These are phyloP conservation scores for Ceratobasidium sp. DNA, from an alignment of 1,284 basidiomycete genomes.

Conservation along the genomic window DNA sequence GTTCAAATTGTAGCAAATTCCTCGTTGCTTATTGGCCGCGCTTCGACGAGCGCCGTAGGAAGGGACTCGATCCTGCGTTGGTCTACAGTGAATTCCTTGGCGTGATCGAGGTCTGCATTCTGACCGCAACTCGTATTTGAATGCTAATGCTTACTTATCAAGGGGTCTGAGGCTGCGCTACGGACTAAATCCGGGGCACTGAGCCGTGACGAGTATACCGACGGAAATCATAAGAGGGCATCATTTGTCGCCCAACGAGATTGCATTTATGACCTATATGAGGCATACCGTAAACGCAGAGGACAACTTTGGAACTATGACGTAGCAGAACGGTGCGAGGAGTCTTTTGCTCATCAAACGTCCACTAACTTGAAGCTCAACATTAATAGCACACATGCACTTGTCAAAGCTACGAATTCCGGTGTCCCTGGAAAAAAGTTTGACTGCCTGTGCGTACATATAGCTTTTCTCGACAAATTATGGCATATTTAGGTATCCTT, in stretches of 20 bases:
- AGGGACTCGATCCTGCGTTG: conserved; percentile 63
- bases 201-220: conserved; percentile 55
- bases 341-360: conserved; percentile 5
- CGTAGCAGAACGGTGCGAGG: conserved; percentile 63
- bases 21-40: conserved; percentile 62
- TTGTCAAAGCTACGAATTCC: conserved; percentile 8
- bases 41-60: conserved; percentile 62
- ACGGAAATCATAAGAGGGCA: conserved; percentile 59
- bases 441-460: conserved; percentile 45
- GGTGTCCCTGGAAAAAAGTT: conserved; percentile 6
- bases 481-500: too few relatives aligned
- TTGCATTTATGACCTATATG: conserved; percentile 62
- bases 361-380: not conserved
- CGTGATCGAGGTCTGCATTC: conserved; percentile 43
- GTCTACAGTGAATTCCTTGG: conserved; percentile 73
- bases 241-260: conserved; percentile 60
- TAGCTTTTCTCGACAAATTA: conserved; percentile 29
- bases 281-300: conserved; percentile 60
- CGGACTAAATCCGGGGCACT: conserved; percentile 52
- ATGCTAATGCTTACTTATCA: conserved; percentile 44
- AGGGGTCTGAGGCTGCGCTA: conserved; percentile 65
- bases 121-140: not conserved
- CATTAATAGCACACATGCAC: conserved; percentile 35
- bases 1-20: not conserved
- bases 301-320: conserved; percentile 59